These are phyloP conservation scores for Claviceps paspali DNA, from an alignment of 2,329 filamentous ascomycete species.

Conservation along the genomic window DNA sequence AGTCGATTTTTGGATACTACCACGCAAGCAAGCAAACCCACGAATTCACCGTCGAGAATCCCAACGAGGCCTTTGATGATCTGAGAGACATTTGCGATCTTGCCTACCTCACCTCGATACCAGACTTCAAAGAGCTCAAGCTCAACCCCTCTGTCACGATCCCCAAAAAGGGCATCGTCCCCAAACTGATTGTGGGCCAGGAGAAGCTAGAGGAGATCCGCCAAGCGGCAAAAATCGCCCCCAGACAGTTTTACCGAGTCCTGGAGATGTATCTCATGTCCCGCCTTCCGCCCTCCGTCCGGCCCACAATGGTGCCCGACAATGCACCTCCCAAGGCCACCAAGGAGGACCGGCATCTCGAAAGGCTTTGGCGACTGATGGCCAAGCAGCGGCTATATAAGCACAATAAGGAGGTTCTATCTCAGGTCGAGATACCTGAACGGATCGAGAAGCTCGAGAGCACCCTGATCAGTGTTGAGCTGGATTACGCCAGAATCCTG, in stretches of 20 bases:
- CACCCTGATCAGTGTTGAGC: slow-evolving; percentile 50
- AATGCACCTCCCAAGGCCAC: slow-evolving; percentile 29
- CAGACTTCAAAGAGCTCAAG: slow-evolving; percentile 40
- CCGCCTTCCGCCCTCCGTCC: slow-evolving; percentile 38
- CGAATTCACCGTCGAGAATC: slow-evolving; percentile 88
- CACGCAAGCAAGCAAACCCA: slow-evolving; percentile 51
- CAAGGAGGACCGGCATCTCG: slow-evolving; percentile 43
- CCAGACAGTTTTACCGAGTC: slow-evolving; percentile 60
- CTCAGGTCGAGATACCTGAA: slow-evolving; percentile 52
- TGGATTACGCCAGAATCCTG: slow-evolving; percentile 57
- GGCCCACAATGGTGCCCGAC: slow-evolving; percentile 31
- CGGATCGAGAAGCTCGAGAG: slow-evolving; percentile 58
- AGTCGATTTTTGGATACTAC: slow-evolving; percentile 57
- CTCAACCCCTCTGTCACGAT: slow-evolving; percentile 38
- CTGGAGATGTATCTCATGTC: slow-evolving; percentile 63
- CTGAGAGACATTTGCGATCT: slow-evolving; percentile 64
- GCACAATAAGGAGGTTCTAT: slow-evolving; percentile 57
- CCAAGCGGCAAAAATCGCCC: slow-evolving; percentile 51
- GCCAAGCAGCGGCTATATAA: slow-evolving; percentile 65
- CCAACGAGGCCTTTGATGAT: slow-evolving; percentile 73
- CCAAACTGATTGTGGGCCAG: slow-evolving; percentile 41
- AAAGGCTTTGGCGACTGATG: slow-evolving; percentile 56
- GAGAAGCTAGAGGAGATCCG: slow-evolving; percentile 41
- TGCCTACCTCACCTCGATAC: slow-evolving; percentile 41
- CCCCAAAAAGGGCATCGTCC: slow-evolving; percentile 30